Evolutionary conservation across 1,284 basidiomycete species (phyloP).

Genomic region (Cutaneotrichosporon curvatum): DNA sequence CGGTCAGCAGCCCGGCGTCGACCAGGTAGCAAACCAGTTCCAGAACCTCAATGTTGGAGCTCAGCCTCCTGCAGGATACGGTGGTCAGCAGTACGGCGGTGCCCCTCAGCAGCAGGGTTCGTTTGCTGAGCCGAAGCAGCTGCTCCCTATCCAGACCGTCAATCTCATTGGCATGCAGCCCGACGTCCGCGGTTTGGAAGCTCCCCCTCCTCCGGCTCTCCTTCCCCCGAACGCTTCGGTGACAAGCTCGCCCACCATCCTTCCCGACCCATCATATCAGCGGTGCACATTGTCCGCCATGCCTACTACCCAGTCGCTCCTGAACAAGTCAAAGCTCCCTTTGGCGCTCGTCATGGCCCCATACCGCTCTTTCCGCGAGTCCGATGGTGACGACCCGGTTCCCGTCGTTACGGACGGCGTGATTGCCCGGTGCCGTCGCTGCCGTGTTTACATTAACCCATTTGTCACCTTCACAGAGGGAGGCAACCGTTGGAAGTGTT

Average conservation of each 20-base stretch:
- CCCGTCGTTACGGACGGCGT: slow-evolving; percentile 88
- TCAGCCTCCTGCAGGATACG: slow-evolving; percentile 49
- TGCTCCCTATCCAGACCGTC: slow-evolving; percentile 62
- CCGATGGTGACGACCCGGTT: slow-evolving; percentile 56
- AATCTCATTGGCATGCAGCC: slow-evolving; percentile 85
- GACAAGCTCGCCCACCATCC: slow-evolving; percentile 69
- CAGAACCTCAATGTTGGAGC: slow-evolving; percentile 70
- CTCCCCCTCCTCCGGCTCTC: slow-evolving; percentile 78
- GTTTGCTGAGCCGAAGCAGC: slow-evolving; percentile 27
- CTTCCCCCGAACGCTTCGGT: slow-evolving; percentile 77
- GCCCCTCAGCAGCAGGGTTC: slow-evolving; percentile 2
- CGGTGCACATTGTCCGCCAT: slow-evolving; percentile 86
- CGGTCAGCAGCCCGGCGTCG: slow-evolving; percentile 48
- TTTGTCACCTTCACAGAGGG: slow-evolving; percentile 98
- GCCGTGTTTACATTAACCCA: slow-evolving; percentile 97
- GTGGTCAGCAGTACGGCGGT: slow-evolving; percentile 7
- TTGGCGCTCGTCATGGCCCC: slow-evolving; percentile 86
- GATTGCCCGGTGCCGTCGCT: slow-evolving; percentile 93
- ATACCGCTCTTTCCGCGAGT: slow-evolving; percentile 65
- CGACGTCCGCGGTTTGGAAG: slow-evolving; percentile 73
- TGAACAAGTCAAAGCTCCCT: slow-evolving; percentile 90
- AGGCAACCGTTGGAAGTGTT: slow-evolving; percentile 98
- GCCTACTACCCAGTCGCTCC: slow-evolving; percentile 83
- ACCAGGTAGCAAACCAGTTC: slow-evolving; percentile 75
- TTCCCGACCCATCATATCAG: slow-evolving; percentile 87